Conservation (phyloP, 2,329 filamentous ascomycete species). For the Conoideocrella luteorostrata region DNA sequence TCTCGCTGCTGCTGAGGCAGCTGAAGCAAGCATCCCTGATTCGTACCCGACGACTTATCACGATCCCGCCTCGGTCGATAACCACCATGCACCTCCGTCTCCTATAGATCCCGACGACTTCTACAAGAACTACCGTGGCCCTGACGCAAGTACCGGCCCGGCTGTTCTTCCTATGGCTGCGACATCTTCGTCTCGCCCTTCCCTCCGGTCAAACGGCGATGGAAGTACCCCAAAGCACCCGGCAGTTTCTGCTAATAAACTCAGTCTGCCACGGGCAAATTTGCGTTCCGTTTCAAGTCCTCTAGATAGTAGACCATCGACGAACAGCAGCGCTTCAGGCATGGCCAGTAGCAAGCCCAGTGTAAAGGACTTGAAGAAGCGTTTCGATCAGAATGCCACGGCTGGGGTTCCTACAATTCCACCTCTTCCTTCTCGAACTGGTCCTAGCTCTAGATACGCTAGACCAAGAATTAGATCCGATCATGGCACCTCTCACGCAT, state of each 20-base stretch:
- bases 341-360: slow-evolving; percentile 48
- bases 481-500: not conserved
- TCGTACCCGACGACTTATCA: slow-evolving; percentile 6
- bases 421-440: slow-evolving; percentile 1
- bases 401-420: slow-evolving; percentile 1
- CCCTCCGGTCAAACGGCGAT: slow-evolving; percentile 44
- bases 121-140: slow-evolving; percentile 43
- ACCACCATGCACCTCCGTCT: slow-evolving; percentile 33
- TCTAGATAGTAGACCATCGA: slow-evolving; percentile 35
- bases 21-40: slow-evolving; percentile 1
- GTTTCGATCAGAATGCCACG: slow-evolving; percentile 59
- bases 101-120: slow-evolving; percentile 48
- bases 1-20: not conserved
- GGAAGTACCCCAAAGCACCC: slow-evolving; percentile 43
- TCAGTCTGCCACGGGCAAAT: slow-evolving; percentile 34
- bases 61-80: slow-evolving; percentile 16
- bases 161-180: slow-evolving; percentile 31
- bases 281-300: slow-evolving; percentile 52
- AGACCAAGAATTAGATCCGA: slow-evolving; percentile 3
- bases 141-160: slow-evolving; percentile 27
- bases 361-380: slow-evolving; percentile 73
- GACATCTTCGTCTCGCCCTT: slow-evolving; percentile 31
- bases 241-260: slow-evolving; percentile 31
- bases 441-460: slow-evolving; percentile 1
- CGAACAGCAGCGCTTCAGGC: slow-evolving; percentile 23